Evolutionary conservation across 2,329 filamentous ascomycete species (phyloP), one percentile per base, ranked within the genome.

Genomic region (Chlorencoelia australis): DNA sequence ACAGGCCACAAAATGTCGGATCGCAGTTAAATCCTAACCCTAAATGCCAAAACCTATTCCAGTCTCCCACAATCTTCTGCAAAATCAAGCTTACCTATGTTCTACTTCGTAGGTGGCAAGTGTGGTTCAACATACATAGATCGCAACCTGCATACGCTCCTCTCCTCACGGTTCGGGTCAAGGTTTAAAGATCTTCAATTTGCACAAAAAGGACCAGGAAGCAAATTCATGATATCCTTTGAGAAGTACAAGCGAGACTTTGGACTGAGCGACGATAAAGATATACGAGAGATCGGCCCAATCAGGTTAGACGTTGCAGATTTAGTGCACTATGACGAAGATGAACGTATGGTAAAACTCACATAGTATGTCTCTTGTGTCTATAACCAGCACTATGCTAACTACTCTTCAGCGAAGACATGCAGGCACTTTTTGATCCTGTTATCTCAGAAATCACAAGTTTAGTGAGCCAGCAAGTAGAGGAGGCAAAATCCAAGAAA

Each of bases 51-150:
- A n/a, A n/a, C n/a, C n/a, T n/a, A n/a, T n/a, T 20, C 21, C 16
- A 7, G 35, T 35, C 9, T 20, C 13, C 13, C 14, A 3, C 5
- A 18, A 16, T 40, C 24, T 20, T 22, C 20, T 8, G 20, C 11
- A 26, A 29, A 6, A 39, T 17, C 18, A 1, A n/a, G 5, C 10
- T 34, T 21, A 35, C 3, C n/a, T n/a, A n/a, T n/a, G n/a, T n/a
- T n/a, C n/a, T n/a, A n/a, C n/a, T n/a, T n/a, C n/a, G n/a, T 35
- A 51, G 49, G 49, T 32, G 49, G 43, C 4, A 52, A 52, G 26
- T 50, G 48, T 13, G 49, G 49, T 1, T 44, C 48, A 3, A 51
- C 49, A 15, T 40, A 44, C 25, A 47, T 52, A 3, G 48, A 52
- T 34, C 47, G 50, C 1, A 52, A 51, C 20, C 24, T 52, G 4